Base-by-base conservation (phyloP, 768 basidiomycete species). In the Mycena indigotica region DNA sequence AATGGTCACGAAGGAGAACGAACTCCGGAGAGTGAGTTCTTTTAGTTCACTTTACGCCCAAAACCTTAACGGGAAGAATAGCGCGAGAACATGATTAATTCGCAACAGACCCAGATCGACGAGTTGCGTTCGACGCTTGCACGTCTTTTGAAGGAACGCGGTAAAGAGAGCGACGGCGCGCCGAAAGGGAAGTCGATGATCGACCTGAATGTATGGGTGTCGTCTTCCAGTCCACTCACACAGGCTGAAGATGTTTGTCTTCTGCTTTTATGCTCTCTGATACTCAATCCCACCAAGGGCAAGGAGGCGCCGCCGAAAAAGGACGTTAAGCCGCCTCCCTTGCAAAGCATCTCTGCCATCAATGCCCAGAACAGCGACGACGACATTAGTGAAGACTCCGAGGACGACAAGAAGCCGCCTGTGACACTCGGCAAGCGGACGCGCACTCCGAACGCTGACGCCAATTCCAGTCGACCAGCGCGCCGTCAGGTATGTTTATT, bases 1-100 rank as follows among this genome's bases (percentile, higher is more conserved):
- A 17, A 70, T 80, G 32, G 76, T 85, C 28, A 75, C 72, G 24
- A 85, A 85, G 66, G 74, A 74, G 51, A 84, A 86, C 61, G 84
- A 86, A 53, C 74, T 87, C 26, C 79, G 78, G 57, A 74, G 79
- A 59, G 84, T 84, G 58, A 40, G 74, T 69, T 24, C n/a, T n/a
- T 2, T 45, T 3, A 23, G 39, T 28, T 38, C 51, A 38, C 29
- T 44, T 61, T 32, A 52, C 40, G 52, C 53, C 52, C 28, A 56
- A 46, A 28, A 19, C 35, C 13, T 26, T 48, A 28, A 48, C 46
- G 51, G 38, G 52, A 10, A 44, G 53, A n/a, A 3, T 58, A 85
- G 84, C 77, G 81, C 55, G 82, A 84, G 48, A 79, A 75, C 53
- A 64, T 74, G 55, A 77, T 80, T 30, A 72, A 70, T 53, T 70